phyloP scores from a whole-genome alignment of 345 rosid genomes.

The Mallotus nudiflorus region DNA sequence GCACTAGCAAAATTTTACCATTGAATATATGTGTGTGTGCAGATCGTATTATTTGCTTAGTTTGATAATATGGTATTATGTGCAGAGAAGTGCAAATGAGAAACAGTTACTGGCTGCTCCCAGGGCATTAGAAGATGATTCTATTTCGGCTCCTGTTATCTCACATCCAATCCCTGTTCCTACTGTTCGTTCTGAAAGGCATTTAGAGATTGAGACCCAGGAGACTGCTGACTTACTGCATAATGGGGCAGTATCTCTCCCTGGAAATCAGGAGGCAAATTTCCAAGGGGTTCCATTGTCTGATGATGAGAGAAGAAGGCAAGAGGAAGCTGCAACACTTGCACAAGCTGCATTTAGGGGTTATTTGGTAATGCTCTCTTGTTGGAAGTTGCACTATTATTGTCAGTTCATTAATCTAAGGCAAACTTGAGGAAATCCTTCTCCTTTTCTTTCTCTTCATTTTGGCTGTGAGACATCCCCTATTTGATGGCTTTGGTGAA shows the following conservation, averaged over 20 bases:
- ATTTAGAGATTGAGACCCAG: constrained; percentile 40
- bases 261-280: constrained; percentile 37
- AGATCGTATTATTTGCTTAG: neutral
- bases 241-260: constrained; percentile 35
- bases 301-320: constrained; percentile 53
- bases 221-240: constrained; percentile 45
- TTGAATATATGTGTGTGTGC: too few species aligned
- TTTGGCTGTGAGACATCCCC: neutral
- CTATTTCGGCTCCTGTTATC: constrained; percentile 41
- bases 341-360: constrained; percentile 98
- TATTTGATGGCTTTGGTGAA: neutral
- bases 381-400: neutral
- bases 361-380: constrained; percentile 62
- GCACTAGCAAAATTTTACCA: too few species aligned
- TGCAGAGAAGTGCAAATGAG: constrained; percentile 54
- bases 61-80: neutral
- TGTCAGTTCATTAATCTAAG: neutral
- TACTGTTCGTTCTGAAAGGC: constrained; percentile 41
- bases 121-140: constrained; percentile 55
- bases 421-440: neutral
- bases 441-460: neutral
- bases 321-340: constrained; percentile 72
- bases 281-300: constrained; percentile 33
- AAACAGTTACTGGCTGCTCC: constrained; percentile 52
- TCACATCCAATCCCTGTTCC: constrained; percentile 28